Evolutionary conservation across 257 asterid genomes (phyloP).

Genomic region (Lithospermum erythrorhizon): DNA sequence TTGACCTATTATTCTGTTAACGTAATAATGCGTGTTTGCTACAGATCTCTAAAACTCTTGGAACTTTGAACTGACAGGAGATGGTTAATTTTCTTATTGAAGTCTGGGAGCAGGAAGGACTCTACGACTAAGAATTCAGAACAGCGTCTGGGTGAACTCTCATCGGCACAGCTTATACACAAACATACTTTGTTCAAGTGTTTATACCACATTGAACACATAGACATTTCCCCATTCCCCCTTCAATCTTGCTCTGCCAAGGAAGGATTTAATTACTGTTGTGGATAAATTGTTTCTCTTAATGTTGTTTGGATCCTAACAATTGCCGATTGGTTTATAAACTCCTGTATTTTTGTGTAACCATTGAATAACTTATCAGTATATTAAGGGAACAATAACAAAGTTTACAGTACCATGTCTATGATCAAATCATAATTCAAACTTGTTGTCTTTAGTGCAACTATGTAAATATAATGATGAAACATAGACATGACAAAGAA

Average conservation of each 20-base stretch:
- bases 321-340: background rate
- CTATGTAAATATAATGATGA: too few relatives aligned
- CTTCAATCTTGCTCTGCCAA: background rate
- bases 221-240: background rate
- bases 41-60: background rate
- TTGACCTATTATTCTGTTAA: background rate
- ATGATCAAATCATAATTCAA: too few relatives aligned
- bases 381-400: background rate
- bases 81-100: slow-evolving; percentile 41
- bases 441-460: too few relatives aligned
- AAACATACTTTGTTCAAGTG: background rate
- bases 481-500: too few relatives aligned
- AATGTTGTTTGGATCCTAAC: background rate
- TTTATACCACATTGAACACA: background rate
- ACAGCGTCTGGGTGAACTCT: background rate
- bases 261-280: background rate
- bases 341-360: background rate
- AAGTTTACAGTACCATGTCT: too few relatives aligned
- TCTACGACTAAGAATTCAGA: slow-evolving; percentile 28
- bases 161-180: slow-evolving; percentile 1
- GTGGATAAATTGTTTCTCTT: background rate
- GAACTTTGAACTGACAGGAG: slow-evolving; percentile 19
- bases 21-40: too few relatives aligned
- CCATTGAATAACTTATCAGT: background rate
- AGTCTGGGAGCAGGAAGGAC: slow-evolving; percentile 39